These are phyloP conservation scores for Nymphaea colorata DNA, from an alignment of 164 flowering plant species.

Conservation along the genomic window DNA sequence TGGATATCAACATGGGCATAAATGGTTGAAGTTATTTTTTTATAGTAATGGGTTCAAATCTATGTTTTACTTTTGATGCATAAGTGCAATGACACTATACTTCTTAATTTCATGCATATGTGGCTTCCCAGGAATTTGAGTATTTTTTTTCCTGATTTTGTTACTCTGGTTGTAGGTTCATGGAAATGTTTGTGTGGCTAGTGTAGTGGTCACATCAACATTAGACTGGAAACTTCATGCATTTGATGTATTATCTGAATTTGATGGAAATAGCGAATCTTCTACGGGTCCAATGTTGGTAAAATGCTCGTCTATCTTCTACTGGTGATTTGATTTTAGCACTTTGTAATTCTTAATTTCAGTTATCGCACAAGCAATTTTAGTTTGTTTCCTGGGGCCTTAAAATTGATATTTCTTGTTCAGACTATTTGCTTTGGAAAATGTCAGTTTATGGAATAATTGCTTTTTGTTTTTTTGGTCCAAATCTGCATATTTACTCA, in stretches of 20 bases:
- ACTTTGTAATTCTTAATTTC: not conserved
- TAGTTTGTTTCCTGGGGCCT: no score
- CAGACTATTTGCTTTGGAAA: no score
- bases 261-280: slow-evolving; percentile 70
- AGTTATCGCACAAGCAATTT: no score
- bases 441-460: no score
- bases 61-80: no score
- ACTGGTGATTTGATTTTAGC: not conserved
- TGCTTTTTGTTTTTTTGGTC: no score
- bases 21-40: no score
- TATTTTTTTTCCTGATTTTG: not conserved
- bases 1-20: no score
- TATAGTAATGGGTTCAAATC: no score
- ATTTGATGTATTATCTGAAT: slow-evolving; percentile 96
- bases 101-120: not conserved
- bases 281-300: slow-evolving; percentile 88
- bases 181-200: slow-evolving; percentile 87
- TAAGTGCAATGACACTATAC: no score
- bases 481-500: no score
- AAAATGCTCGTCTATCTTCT: slow-evolving; percentile 8
- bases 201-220: slow-evolving; percentile 94
- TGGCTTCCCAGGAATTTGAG: not conserved
- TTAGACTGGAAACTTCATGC: slow-evolving; percentile 99
- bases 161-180: slow-evolving; percentile 47
- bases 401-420: no score